Evolutionary conservation across 1,139 yeast species (phyloP).

Genomic region (Protomyces gravidus): DNA sequence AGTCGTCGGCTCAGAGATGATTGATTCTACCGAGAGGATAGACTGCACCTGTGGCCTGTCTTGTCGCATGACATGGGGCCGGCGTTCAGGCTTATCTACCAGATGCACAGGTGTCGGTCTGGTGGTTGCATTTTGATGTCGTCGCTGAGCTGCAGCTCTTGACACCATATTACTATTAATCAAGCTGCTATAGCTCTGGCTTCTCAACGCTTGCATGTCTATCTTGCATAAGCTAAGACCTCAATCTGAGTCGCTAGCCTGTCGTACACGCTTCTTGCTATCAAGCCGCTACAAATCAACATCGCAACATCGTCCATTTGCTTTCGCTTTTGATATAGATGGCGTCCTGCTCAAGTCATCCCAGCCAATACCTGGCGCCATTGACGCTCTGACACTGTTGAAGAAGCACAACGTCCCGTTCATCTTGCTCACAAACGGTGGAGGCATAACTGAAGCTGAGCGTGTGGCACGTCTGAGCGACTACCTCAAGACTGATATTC

Average conservation of each 20-base stretch:
- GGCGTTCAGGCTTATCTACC: too few species aligned
- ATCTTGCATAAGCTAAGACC: too few species aligned
- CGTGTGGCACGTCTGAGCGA: conserved; percentile 64
- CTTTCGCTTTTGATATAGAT: conserved; percentile 82
- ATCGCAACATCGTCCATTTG: conserved; percentile 38
- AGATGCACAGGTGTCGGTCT: too few species aligned
- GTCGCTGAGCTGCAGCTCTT: too few species aligned
- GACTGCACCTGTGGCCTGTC: conserved; percentile 9
- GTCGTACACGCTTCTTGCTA: neutral
- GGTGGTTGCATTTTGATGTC: too few species aligned
- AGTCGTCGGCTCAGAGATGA: conserved; percentile 10
- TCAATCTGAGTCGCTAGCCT: neutral
- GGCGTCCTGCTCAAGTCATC: conserved; percentile 80
- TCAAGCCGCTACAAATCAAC: neutral
- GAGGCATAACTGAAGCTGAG: conserved; percentile 72
- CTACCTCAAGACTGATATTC: conserved; percentile 55
- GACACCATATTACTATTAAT: too few species aligned
- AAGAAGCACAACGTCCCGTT: conserved; percentile 79
- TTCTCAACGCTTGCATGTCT: too few species aligned
- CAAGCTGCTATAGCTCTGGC: too few species aligned
- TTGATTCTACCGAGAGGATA: conserved; percentile 2
- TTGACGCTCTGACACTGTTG: conserved; percentile 61
- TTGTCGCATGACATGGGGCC: conserved; percentile 1
- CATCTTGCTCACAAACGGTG: conserved; percentile 82
- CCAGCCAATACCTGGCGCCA: conserved; percentile 71